Evolutionary conservation across 2,329 filamentous ascomycete species (phyloP), one percentile per base, ranked within the genome.

Genomic region (Alternaria sp.): DNA sequence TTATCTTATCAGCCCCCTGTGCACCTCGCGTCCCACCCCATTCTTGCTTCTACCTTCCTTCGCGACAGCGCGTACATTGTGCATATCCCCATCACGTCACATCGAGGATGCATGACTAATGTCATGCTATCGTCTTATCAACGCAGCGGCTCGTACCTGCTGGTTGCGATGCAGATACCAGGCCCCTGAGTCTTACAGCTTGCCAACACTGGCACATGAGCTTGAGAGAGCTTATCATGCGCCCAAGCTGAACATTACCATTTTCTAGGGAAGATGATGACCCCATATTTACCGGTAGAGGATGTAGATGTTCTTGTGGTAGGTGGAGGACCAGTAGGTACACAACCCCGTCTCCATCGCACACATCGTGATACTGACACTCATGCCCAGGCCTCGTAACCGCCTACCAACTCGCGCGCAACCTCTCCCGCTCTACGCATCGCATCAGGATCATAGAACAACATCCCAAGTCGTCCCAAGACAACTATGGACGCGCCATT

Each of bases 401-500:
- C 63, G 83, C 83, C 1, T 82, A 82, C 68, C 83, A 85, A 73
- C 77, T 86, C 25, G 78, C 79, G 45, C 79, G 78, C 82, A 79
- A 79, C 82, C 61, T 80, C 70, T 65, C 79, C 70, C 57, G 40
- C 10, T 58, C 83, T 79, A 65, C 78, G 69, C 61, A 73, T 80
- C 56, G 79, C 77, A 59, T 85, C 46, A 81, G 81, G 57, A 83
- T 86, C 49, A 80, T 86, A 58, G 85, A 87, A 66, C 82, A 84
- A 61, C 70, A 85, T 49, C 72, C 79, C 30, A 86, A 86, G 67
- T 81, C 82, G 1, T 74, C 79, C 2, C 85, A 86, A 69, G 83
- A 85, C 60, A 73, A 81, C n/a, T 86, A 85, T 72, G 85, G 85
- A 15, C 82, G 85, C 8, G 85, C 85, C 12, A 85, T 86, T 62